Percentiles rank a stretch among this genome's conserved stretches.
phyloP scores from a whole-genome alignment of 345 rosid species.

The Hibiscus syriacus region DNA sequence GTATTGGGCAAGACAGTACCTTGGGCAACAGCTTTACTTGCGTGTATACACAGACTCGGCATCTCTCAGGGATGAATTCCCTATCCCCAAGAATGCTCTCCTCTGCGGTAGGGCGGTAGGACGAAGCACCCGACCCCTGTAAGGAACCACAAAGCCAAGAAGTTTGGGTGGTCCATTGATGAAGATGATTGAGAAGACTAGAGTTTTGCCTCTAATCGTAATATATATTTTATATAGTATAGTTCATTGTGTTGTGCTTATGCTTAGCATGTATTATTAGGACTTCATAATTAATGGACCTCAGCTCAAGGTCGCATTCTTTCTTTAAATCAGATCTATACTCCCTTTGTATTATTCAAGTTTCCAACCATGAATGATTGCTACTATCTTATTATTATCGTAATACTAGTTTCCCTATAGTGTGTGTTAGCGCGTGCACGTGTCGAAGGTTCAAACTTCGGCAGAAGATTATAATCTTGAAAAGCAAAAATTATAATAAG shows the following conservation, averaged over 20 bases:
- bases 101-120: constrained; percentile 79
- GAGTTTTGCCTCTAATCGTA: constrained; percentile 20
- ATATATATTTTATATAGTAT: not conserved
- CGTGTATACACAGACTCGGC: constrained; percentile 68
- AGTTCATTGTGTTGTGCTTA: constrained; percentile 5
- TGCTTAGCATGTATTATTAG: constrained; percentile 4
- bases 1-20: constrained; percentile 92
- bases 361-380: not conserved
- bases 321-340: constrained; percentile 13
- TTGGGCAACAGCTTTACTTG: constrained; percentile 85
- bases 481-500: not conserved
- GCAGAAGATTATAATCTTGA: too few relatives aligned
- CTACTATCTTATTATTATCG: not conserved
- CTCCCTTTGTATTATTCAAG: constrained; percentile 1
- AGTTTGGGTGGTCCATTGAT: constrained; percentile 9
- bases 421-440: too few relatives aligned
- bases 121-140: constrained; percentile 63
- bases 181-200: constrained; percentile 12
- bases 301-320: constrained; percentile 56
- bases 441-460: too few relatives aligned
- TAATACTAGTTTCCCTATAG: not conserved
- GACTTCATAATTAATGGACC: constrained; percentile 21
- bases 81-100: constrained; percentile 82
- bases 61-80: constrained; percentile 86
- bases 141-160: constrained; percentile 5